These are phyloP conservation scores for Pestalotiopsis fici DNA, from an alignment of 2,329 filamentous ascomycete genomes.

Conservation along the genomic window DNA sequence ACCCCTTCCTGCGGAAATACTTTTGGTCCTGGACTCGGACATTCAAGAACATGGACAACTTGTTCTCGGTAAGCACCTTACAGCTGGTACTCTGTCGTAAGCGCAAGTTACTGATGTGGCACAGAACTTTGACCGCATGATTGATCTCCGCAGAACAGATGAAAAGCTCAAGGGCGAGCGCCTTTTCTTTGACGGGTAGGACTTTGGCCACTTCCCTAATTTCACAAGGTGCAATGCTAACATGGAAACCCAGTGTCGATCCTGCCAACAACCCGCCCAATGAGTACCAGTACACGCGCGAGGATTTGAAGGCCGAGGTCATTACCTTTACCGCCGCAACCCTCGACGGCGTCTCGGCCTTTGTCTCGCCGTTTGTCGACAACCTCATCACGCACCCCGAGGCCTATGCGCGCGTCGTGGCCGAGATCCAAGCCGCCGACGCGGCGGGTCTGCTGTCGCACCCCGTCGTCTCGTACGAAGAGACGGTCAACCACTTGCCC, in stretches of 20 bases:
- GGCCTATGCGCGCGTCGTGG: slow-evolving; percentile 2
- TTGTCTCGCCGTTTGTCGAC: background rate
- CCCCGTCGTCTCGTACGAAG: slow-evolving; percentile 7
- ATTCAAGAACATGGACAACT: background rate
- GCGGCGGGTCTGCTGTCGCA: background rate
- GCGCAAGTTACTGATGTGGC: background rate
- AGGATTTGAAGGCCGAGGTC: background rate
- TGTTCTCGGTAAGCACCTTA: background rate
- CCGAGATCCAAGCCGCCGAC: slow-evolving; percentile 8
- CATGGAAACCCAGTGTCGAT: background rate
- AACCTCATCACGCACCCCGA: background rate
- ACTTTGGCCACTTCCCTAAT: background rate
- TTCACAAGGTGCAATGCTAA: background rate
- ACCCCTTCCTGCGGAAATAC: background rate
- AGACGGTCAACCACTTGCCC: background rate
- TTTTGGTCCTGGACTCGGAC: background rate
- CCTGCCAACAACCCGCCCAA: background rate
- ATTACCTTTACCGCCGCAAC: background rate
- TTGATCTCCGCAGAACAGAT: background rate
- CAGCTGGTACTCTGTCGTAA: background rate
- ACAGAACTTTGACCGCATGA: background rate
- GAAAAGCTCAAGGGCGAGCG: background rate
- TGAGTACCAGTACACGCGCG: background rate
- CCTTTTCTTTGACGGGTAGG: background rate
- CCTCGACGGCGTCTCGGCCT: background rate